Evolutionary conservation across 2,329 filamentous ascomycete species (phyloP).

Genomic region (Fusarium luffae): DNA sequence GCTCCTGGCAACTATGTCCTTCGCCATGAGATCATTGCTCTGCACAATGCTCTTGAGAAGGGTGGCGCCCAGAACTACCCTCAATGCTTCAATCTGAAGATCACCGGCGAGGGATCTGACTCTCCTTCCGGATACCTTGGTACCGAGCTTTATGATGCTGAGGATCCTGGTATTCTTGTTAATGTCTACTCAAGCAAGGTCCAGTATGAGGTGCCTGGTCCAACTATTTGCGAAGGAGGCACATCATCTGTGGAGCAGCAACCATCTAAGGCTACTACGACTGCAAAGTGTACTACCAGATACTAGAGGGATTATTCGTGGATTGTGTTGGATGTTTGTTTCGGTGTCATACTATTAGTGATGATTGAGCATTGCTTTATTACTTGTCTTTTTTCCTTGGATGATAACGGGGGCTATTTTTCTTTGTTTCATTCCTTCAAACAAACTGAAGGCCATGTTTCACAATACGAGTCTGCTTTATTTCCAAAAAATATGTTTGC

Average conservation of each 20-base stretch:
- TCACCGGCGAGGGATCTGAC: slow-evolving; percentile 55
- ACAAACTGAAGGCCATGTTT: not conserved
- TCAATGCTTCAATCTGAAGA: slow-evolving; percentile 62
- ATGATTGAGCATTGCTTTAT: not conserved
- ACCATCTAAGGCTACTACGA: slow-evolving; percentile 42
- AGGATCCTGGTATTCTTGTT: slow-evolving; percentile 52
- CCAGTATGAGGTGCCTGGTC: slow-evolving; percentile 50
- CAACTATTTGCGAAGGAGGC: slow-evolving; percentile 44
- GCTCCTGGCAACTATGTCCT: slow-evolving; percentile 65
- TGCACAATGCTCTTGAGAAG: slow-evolving; percentile 58
- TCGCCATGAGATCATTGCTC: slow-evolving; percentile 65
- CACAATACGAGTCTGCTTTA: not conserved
- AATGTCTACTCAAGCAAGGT: slow-evolving; percentile 48
- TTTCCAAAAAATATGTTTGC: not conserved
- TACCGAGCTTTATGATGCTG: slow-evolving; percentile 51
- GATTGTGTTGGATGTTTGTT: not conserved
- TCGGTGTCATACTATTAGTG: not conserved
- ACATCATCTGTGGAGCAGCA: slow-evolving; percentile 43
- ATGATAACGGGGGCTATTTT: not conserved
- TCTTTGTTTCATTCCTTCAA: not conserved
- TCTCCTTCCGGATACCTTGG: slow-evolving; percentile 49
- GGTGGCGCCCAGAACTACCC: slow-evolving; percentile 63
- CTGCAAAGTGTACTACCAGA: slow-evolving; percentile 37
- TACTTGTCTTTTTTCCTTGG: not conserved
- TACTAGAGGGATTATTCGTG: slow-evolving; percentile 4